Base-by-base conservation (phyloP, 1,284 basidiomycete genomes). In the Pseudozyma thailandica region DNA sequence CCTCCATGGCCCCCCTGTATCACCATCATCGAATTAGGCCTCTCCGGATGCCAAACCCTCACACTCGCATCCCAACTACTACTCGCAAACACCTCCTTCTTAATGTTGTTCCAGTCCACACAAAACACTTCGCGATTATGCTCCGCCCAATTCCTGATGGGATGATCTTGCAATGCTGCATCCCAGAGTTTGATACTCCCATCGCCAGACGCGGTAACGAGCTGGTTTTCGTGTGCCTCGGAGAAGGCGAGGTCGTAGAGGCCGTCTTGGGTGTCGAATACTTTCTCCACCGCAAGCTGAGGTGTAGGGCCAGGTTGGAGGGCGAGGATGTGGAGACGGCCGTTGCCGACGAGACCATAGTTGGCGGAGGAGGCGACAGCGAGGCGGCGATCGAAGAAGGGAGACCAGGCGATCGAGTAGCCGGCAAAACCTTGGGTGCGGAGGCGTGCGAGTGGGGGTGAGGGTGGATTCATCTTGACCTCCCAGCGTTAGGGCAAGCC, bases 51-150 rank as follows among this genome's bases (percentile, higher is more conserved):
- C 95, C 95, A 98, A 25, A 97, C 82, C 84, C 96, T 94, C 35
- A 95, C 88, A 3, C 87, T 89, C 27, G 92, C 92, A 81, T 98
- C 95, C 95, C 95, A 98, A 21, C 91, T 73, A n/a, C 57, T 59
- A 43, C 92, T 94, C 5, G 88, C 88, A 83, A 98, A 98, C 1
- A 88, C 87, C 63, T 93, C 90, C 83, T 98, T 98, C 75, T 91
- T 89, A 60, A 96, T 84, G 83, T 97, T 98, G 70, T 91, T 94
- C 95, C 95, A 98, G 83, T 98, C 93, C 12, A 97, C 88, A n/a
- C 91, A 91, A 84, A 93, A 94, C 6, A 94, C 92, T 81, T 98
- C 95, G 42, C 90, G 88, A 6, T 89, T 88, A 82, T 98, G 95
- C 84, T 98, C 95, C 72, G 92, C 90, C 94, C 94, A 98, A 49